Evolutionary conservation across 139 green algal genomes (phyloP), one percentile per base, ranked within the genome.

Genomic region (Pedinophyceae sp.): DNA sequence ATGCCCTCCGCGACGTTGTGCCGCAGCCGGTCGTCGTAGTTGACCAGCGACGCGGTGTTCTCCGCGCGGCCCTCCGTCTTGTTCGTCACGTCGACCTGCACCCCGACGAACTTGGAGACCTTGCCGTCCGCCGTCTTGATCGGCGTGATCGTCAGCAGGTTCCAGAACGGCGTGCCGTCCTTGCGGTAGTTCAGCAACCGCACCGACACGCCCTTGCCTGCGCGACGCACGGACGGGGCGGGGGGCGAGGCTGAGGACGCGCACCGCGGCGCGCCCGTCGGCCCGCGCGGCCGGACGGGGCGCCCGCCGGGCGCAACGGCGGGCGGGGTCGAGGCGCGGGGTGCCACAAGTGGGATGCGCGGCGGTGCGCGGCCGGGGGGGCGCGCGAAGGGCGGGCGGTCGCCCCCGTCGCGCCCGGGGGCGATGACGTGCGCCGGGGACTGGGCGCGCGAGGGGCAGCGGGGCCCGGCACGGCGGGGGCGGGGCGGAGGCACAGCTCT

Each of bases 161-260:
- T 97, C 88, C 87, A 96, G 59, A 95, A 97, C 19, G 84, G 78
- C 22, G 79, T 89, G 27, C 88, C 87, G 48, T 94, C 79, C 58
- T 86, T 84, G 40, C 66, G 72, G 71, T 94, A 95, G 67, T 95
- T 95, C 3, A 95, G 73, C 49, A 95, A 71, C 16, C 87, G 70
- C 34, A 88, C 79, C 16, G 64, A 78, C 27, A 79, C 65, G 1
- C 67, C 40, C 25, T 76, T 76, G 25, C 76, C 79, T 2, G 71
- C 65, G 26, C 73, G n/a, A n/a, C n/a, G n/a, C n/a, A n/a, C n/a
- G n/a, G n/a, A n/a, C n/a, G n/a, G n/a, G n/a, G n/a, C n/a, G n/a
- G n/a, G n/a, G n/a, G n/a, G n/a, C n/a, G n/a, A n/a, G n/a, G n/a
- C n/a, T n/a, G n/a, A n/a, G n/a, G n/a, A n/a, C n/a, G n/a, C n/a